Evolutionary conservation across 768 basidiomycete genomes (phyloP).

Genomic region (Tylopilus subfusipes): DNA sequence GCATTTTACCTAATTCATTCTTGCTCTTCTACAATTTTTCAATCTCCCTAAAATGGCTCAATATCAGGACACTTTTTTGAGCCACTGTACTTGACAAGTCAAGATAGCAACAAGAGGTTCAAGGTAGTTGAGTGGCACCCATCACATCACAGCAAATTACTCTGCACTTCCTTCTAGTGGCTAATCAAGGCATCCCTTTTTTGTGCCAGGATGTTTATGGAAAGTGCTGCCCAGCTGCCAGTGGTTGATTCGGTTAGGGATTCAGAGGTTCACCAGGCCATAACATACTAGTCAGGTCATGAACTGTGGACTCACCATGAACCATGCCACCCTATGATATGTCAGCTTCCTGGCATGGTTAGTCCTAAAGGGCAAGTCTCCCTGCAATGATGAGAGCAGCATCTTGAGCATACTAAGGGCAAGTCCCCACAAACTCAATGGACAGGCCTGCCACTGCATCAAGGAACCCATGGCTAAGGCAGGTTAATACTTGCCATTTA

Average conservation of each 20-base stretch:
- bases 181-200: slow-evolving; percentile 11
- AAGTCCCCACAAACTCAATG: slow-evolving; percentile 1
- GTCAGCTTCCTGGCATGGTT: not conserved
- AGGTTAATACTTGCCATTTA: slow-evolving; percentile 1
- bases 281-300: not conserved
- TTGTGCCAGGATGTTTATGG: slow-evolving; percentile 19
- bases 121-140: too few relatives aligned
- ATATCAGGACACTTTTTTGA: too few relatives aligned
- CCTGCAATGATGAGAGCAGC: too few relatives aligned
- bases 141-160: slow-evolving; percentile 14
- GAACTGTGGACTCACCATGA: not conserved
- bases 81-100: too few relatives aligned
- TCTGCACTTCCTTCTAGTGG: slow-evolving; percentile 1
- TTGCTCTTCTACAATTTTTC: too few relatives aligned
- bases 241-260: not conserved
- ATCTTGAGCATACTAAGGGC: too few relatives aligned
- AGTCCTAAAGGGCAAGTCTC: not conserved
- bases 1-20: too few relatives aligned
- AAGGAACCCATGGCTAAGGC: not conserved
- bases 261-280: not conserved
- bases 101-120: too few relatives aligned
- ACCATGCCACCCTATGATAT: not conserved
- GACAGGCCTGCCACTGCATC: not conserved
- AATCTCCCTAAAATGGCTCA: too few relatives aligned
- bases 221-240: slow-evolving; percentile 7